Conservation (phyloP, 106 monocot species). For the Phalaenopsis aphrodite region DNA sequence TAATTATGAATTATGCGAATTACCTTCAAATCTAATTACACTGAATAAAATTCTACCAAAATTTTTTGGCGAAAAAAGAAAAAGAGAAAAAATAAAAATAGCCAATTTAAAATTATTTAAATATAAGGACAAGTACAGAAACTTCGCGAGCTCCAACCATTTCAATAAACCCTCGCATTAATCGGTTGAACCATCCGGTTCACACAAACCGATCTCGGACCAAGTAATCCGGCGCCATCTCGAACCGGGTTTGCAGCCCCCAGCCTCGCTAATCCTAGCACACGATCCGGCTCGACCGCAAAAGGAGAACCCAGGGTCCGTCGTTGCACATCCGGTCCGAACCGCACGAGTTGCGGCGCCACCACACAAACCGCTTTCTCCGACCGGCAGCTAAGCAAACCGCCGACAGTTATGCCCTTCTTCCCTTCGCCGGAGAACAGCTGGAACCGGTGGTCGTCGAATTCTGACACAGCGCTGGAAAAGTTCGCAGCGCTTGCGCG, state of each 20-base stretch:
- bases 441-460: neutral
- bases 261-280: neutral
- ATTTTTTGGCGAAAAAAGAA: no score
- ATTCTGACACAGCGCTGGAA: slow-evolving; percentile 47
- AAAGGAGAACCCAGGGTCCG: neutral
- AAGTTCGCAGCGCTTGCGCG: slow-evolving; percentile 41
- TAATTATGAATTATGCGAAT: no score
- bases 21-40: no score
- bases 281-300: slow-evolving; percentile 6
- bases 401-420: slow-evolving; percentile 9
- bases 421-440: slow-evolving; percentile 1
- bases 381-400: slow-evolving; percentile 36
- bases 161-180: slow-evolving; percentile 1
- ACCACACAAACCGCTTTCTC: slow-evolving; percentile 47
- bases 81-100: neutral
- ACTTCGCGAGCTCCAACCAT: neutral
- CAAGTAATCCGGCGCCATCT: neutral
- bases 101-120: neutral
- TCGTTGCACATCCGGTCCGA: slow-evolving; percentile 7
- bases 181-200: slow-evolving; percentile 1
- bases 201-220: neutral
- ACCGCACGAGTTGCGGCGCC: slow-evolving; percentile 34
- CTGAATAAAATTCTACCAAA: no score
- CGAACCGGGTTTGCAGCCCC: neutral
- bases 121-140: neutral